Base-by-base conservation (phyloP, 2,329 filamentous ascomycete genomes). In the Aspergillus chevalieri region DNA sequence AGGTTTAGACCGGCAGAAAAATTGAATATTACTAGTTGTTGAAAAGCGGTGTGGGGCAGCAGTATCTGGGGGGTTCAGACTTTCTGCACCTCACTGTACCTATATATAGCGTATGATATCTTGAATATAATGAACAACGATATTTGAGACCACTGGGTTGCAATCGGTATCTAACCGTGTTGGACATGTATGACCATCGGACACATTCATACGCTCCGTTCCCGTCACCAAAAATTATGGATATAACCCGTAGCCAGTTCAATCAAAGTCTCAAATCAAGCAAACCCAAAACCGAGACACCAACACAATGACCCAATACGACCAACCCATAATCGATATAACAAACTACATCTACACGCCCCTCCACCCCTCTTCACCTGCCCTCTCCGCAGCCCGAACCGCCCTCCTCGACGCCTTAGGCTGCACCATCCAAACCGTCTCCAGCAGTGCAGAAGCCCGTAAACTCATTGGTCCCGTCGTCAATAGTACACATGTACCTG, bases 261-360 rank as follows among this genome's bases (percentile, higher is more conserved):
- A 17, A 39, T 1, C n/a, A 15, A 8, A 17, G 8, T 15, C 14
- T 3, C 19, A 19, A 15, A 1, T 6, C n/a, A 15, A 39, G 15
- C 19, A 39, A 19, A 22, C 4, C 21, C 21, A 22, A 22, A 22
- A 6, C 3, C 21, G 21, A 39, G 17, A 39, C 0, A 39, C 6
- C 19, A 43, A 2, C 36, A 28, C 6, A 15, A 55, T 56, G 55
- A 28, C 52, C 67, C 67, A 19, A 66, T 65, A 46, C 62, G 55
- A 66, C 76, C 77, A 24, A 72, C 47, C 52, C 14, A 62, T 63
- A 22, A n/a, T 30, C 39, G 57, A 59, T n/a, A 44, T 63, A 17
- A 52, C 53, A 19, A 12, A 52, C 43, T 63, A 63, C 46, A 49
- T 62, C 45, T 61, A 56, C 43, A 58, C 30, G n/a, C 52, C 57